Percentiles rank a stretch among this genome's conserved stretches.
phyloP scores from a whole-genome alignment of 179 eudicot genomes.

The Beta macrorhiza region DNA sequence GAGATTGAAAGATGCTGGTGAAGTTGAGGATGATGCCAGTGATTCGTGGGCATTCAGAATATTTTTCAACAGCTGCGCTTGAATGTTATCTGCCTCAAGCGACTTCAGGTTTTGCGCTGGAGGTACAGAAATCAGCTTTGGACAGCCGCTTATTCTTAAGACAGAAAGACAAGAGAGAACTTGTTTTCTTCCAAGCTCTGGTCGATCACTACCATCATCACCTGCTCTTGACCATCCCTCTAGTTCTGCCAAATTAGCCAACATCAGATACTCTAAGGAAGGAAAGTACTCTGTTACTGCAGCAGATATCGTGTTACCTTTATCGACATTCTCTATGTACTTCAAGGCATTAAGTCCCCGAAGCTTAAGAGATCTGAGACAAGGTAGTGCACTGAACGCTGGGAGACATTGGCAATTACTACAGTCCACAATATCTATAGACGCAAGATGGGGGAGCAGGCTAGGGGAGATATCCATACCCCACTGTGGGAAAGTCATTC shows the following conservation, averaged over 20 bases:
- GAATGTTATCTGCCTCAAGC: neutral
- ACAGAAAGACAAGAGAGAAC: neutral
- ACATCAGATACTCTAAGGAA: slow-evolving; percentile 1
- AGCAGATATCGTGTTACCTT: neutral
- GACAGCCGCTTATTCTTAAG: neutral
- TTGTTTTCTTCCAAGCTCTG: too few relatives aligned
- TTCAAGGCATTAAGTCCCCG: neutral
- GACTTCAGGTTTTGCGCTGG: neutral
- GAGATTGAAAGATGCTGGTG: neutral
- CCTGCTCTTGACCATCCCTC: neutral
- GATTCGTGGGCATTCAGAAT: neutral
- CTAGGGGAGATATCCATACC: neutral
- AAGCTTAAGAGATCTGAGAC: neutral
- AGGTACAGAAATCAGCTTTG: slow-evolving; percentile 7
- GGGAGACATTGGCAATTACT: slow-evolving; percentile 7
- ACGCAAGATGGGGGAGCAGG: neutral
- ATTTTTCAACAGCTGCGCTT: neutral
- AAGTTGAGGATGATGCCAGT: neutral
- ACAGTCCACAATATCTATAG: neutral
- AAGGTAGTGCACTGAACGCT: neutral
- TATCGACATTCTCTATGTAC: neutral
- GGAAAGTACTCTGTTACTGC: neutral
- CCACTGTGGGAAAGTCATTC: neutral
- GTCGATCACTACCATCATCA: neutral
- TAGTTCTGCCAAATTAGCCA: neutral